Evolutionary conservation across 148 eudicot genomes (phyloP), one percentile per base, ranked within the genome.

Genomic region (Camellia japonica): DNA sequence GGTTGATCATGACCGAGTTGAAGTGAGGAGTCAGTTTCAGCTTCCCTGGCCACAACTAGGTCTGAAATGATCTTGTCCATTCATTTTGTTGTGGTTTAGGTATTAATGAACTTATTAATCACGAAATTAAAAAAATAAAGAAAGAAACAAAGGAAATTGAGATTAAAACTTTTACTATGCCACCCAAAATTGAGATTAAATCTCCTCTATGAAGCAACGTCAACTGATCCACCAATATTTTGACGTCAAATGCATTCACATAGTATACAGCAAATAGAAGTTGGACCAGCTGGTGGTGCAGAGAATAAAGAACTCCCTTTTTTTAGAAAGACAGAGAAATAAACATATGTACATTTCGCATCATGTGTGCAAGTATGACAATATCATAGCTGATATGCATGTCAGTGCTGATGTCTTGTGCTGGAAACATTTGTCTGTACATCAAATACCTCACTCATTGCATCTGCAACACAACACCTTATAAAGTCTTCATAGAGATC

Each of bases 401-500:
- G 13, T 55, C 11, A 55, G 3, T 2, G 2, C 58, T 55, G 43
- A 30, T 5, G 38, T 30, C 38, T 30, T 1, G 12, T 54, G 75
- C 75, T 54, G 15, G 44, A 58, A 43, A 61, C 70, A 79, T n/a
- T 38, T 19, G 38, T 30, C 38, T 30, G 38, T 30, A 52, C 62
- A 52, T 66, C 61, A 46, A 43, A 67, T 89, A 96, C 99, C 97
- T 96, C 99, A 80, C 98, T 94, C 91, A 96, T 93, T 79, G 99
- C 99, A 86, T 96, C 99, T 52, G 89, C 93, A 65, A 96, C 98
- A 87, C 97, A 94, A 84, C 97, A 93, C 77, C 88, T 94, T 63
- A 96, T 89, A 68, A 96, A 83, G 83, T 96, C 99, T 86, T 96
- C 99, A 88, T 93, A 96, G 5, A 96, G 90, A 82, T 96, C 97